Evolutionary conservation across 1,139 yeast genomes (phyloP).

Genomic region (Spencermartinsiella ligniputridi): DNA sequence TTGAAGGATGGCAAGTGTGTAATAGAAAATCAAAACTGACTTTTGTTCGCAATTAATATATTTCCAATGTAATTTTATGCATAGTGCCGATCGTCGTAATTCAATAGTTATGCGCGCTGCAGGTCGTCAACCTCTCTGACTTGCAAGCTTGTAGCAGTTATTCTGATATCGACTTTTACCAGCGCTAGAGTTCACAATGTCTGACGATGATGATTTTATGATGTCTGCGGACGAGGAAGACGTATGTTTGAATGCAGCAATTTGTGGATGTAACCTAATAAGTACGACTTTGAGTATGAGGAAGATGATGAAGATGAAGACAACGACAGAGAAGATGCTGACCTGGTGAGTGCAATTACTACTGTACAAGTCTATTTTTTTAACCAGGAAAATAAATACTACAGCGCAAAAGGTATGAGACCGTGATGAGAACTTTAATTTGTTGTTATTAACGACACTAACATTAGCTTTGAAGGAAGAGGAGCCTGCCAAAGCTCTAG

Average conservation of each 20-base stretch:
- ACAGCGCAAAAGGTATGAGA: constrained; percentile 47
- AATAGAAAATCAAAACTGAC: not conserved
- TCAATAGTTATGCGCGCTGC: too few species aligned
- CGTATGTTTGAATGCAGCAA: constrained; percentile 14
- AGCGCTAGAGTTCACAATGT: too few species aligned
- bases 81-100: too few species aligned
- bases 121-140: too few species aligned
- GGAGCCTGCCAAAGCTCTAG: constrained; percentile 45
- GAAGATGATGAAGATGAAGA: constrained; percentile 42
- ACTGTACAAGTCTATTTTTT: constrained; percentile 20
- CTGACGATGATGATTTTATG: constrained; percentile 47
- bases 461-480: constrained; percentile 54
- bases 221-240: constrained; percentile 51
- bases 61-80: too few species aligned
- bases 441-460: not conserved
- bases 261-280: not conserved
- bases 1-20: not conserved
- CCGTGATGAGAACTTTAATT: not conserved
- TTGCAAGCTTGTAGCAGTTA: not conserved
- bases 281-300: constrained; percentile 63
- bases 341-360: constrained; percentile 32
- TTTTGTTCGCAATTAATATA: not conserved
- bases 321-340: constrained; percentile 37
- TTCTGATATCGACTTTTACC: too few species aligned
- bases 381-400: constrained; percentile 48